Conservation (phyloP, 164 flowering plant genomes). For the Macadamia tetraphylla region DNA sequence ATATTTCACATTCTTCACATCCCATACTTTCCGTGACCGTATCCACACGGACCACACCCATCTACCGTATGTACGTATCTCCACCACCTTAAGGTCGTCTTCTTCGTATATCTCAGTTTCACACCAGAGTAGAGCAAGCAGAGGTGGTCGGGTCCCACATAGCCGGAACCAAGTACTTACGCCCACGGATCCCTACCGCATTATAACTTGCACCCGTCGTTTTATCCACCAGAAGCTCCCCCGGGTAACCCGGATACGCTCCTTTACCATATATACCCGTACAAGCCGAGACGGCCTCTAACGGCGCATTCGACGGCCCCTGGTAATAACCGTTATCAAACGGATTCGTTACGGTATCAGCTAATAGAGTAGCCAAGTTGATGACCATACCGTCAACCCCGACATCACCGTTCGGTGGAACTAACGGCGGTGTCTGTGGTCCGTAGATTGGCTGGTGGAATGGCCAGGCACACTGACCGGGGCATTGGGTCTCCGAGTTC, state of each 20-base stretch:
- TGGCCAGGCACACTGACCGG: constrained; percentile 66
- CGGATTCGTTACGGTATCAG: constrained; percentile 59
- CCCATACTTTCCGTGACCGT: no score
- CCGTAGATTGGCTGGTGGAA: constrained; percentile 68
- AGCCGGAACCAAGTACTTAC: constrained; percentile 55
- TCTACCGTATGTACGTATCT: no score
- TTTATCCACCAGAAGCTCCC: constrained; percentile 38
- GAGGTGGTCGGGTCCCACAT: constrained; percentile 44
- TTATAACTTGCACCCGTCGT: constrained; percentile 50
- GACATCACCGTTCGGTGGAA: constrained; percentile 55
- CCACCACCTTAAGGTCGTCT: no score
- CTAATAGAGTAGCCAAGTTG: constrained; percentile 46
- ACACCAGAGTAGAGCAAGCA: constrained; percentile 39
- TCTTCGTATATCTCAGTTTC: neutral
- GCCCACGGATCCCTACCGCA: constrained; percentile 42
- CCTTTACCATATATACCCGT: constrained; percentile 52
- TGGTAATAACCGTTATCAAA: constrained; percentile 49
- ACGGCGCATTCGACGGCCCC: constrained; percentile 40
- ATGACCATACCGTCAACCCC: constrained; percentile 60
- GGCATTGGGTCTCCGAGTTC: constrained; percentile 55
- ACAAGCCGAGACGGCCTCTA: constrained; percentile 61
- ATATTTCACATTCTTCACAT: no score
- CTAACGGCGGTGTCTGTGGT: constrained; percentile 50
- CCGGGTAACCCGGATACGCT: constrained; percentile 61
- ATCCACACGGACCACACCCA: no score